phyloP scores from a whole-genome alignment of 2,329 filamentous ascomycete genomes.

The Verticillium tricorpus region DNA sequence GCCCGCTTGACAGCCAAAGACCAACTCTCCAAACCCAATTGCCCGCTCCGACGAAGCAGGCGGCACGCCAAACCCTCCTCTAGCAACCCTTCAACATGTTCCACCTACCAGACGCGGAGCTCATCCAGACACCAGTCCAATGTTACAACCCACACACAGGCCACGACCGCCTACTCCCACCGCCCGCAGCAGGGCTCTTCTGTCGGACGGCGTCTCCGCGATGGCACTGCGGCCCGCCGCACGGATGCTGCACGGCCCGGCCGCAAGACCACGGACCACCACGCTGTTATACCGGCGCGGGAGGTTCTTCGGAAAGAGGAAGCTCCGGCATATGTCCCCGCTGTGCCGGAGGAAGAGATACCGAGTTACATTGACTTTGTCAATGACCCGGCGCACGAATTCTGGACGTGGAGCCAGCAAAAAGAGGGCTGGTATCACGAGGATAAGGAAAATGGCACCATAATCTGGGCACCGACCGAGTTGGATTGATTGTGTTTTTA shows the following conservation, averaged over 20 bases:
- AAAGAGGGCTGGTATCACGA: constrained; percentile 4
- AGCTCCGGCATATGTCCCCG: background rate
- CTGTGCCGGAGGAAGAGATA: background rate
- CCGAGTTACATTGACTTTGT: background rate
- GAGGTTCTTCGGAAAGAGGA: background rate
- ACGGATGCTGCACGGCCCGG: background rate
- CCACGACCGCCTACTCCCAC: background rate
- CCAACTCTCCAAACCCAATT: background rate
- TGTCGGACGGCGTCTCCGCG: background rate
- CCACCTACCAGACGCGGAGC: background rate
- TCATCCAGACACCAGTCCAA: background rate
- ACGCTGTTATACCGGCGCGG: background rate
- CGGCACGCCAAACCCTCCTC: background rate
- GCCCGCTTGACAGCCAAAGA: background rate
- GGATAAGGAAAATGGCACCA: background rate
- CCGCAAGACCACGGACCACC: background rate
- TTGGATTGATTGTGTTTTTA: background rate
- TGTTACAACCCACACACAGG: background rate
- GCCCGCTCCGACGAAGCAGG: background rate
- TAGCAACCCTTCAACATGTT: background rate
- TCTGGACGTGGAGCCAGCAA: constrained; percentile 4
- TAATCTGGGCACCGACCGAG: constrained; percentile 3
- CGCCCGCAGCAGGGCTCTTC: background rate
- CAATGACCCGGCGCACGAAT: background rate
- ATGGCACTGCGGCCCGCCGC: background rate